phyloP scores from a whole-genome alignment of 2,329 filamentous ascomycete species.

The Bipolaris cookei region DNA sequence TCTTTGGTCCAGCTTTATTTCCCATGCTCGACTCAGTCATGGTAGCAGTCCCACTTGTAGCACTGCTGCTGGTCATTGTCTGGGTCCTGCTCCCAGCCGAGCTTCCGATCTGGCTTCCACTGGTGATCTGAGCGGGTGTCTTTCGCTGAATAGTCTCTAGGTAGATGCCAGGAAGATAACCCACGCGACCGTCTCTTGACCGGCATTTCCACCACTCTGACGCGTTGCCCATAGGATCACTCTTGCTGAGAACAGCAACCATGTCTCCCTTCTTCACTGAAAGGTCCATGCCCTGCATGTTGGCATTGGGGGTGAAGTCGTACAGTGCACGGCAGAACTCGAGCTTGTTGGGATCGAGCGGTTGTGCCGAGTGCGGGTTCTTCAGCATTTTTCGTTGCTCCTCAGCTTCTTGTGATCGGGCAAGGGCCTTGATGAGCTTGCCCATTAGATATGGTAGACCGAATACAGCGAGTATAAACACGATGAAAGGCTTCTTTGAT shows the following conservation, averaged over 20 bases:
- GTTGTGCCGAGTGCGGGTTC: constrained; percentile 54
- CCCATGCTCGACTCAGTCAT: constrained; percentile 45
- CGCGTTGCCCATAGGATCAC: constrained; percentile 86
- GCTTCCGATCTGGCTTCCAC: constrained; percentile 50
- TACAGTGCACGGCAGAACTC: constrained; percentile 96
- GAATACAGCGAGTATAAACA: constrained; percentile 94
- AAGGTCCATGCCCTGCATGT: constrained; percentile 77
- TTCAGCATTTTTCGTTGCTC: constrained; percentile 66
- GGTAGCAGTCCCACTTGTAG: constrained; percentile 51
- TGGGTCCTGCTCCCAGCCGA: constrained; percentile 58
- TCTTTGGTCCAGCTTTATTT: constrained; percentile 52
- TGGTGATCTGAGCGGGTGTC: constrained; percentile 56
- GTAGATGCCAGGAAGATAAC: constrained; percentile 90
- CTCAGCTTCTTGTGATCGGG: constrained; percentile 84
- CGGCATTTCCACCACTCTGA: constrained; percentile 98
- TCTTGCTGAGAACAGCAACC: constrained; percentile 91
- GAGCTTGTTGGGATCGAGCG: constrained; percentile 85
- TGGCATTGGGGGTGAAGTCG: constrained; percentile 85
- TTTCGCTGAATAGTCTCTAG: constrained; percentile 75
- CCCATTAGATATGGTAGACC: constrained; percentile 96
- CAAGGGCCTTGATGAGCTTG: constrained; percentile 87
- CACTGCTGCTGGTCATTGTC: constrained; percentile 60
- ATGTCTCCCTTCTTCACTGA: constrained; percentile 94
- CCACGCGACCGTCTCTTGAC: constrained; percentile 84
- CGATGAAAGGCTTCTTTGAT: constrained; percentile 92